A percentile compares a stretch with the other conserved stretches of the same genome.
These are phyloP conservation scores for Hypomontagnella monticulosa DNA, from an alignment of 495 filamentous ascomycete genomes.

Conservation along the genomic window DNA sequence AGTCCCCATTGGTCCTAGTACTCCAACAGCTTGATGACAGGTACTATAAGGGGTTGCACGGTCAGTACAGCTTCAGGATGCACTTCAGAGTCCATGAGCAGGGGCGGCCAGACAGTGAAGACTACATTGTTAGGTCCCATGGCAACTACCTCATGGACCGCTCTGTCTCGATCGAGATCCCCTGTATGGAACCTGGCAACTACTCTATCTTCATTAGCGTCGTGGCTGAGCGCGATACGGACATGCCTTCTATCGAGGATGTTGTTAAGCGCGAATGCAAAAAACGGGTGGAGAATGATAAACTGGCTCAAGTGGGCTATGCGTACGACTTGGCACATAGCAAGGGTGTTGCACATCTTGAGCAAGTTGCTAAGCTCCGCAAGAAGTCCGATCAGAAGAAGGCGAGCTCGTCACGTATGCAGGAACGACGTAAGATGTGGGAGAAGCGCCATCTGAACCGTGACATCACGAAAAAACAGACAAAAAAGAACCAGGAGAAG, in stretches of 20 bases:
- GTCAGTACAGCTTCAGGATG: constrained; percentile 83
- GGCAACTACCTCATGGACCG: constrained; percentile 70
- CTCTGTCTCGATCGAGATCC: constrained; percentile 60
- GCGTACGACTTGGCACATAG: constrained; percentile 92
- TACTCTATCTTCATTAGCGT: constrained; percentile 88
- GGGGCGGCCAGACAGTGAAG: constrained; percentile 75
- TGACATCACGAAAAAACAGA: constrained; percentile 49
- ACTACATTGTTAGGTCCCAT: constrained; percentile 88
- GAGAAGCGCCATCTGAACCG: constrained; percentile 56
- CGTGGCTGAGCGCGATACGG: constrained; percentile 68
- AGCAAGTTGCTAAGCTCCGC: constrained; percentile 64
- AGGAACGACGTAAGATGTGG: constrained; percentile 57
- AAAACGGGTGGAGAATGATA: constrained; percentile 72
- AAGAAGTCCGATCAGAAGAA: constrained; percentile 60
- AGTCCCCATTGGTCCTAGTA: constrained; percentile 80
- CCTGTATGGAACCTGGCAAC: constrained; percentile 74
- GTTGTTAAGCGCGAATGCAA: constrained; percentile 74
- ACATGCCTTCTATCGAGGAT: constrained; percentile 69
- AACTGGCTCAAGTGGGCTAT: constrained; percentile 84
- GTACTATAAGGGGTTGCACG: constrained; percentile 84
- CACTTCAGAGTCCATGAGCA: constrained; percentile 82
- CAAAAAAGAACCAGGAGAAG: constrained; percentile 51
- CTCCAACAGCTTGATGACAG: constrained; percentile 86
- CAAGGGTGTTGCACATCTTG: constrained; percentile 73
- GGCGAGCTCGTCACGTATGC: constrained; percentile 55